These are phyloP conservation scores for Glycine soja DNA, from an alignment of 306 rosid species.

Conservation along the genomic window DNA sequence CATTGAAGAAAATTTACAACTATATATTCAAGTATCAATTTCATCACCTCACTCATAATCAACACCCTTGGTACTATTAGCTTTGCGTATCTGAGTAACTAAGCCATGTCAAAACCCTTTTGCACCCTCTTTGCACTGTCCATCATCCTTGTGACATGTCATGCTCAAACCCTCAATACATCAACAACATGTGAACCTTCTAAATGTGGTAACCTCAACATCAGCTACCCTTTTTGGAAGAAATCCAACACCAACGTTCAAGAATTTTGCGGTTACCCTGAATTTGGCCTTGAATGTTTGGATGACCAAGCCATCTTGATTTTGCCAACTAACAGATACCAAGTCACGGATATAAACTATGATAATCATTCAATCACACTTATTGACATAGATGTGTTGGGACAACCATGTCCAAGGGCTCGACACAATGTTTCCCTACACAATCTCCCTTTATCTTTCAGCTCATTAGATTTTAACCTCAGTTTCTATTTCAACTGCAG, in stretches of 20 bases:
- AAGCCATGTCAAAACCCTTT: conserved; percentile 39
- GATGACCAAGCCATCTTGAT: not conserved
- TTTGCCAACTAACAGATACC: conserved; percentile 37
- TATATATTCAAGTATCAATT: conserved; percentile 6
- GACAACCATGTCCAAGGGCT: conserved; percentile 51
- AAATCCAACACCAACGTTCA: not conserved
- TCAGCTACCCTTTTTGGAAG: conserved; percentile 53
- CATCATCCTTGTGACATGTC: conserved; percentile 31
- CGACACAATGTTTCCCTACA: conserved; percentile 44
- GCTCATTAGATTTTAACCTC: conserved; percentile 38
- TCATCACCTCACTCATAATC: conserved; percentile 12
- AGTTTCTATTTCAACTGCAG: conserved; percentile 59
- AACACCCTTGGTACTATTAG: not conserved
- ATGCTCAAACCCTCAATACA: conserved; percentile 11
- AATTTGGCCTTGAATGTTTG: conserved; percentile 43
- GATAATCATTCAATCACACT: conserved; percentile 37
- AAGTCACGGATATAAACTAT: conserved; percentile 47
- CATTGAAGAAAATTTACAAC: conserved; percentile 22
- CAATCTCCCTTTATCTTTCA: conserved; percentile 36
- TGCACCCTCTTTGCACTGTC: conserved; percentile 3
- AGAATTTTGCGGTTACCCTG: conserved; percentile 48
- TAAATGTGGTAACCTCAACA: conserved; percentile 33
- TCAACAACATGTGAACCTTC: conserved; percentile 33
- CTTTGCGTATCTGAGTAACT: not conserved
- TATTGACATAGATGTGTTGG: conserved; percentile 48